Base-by-base conservation (phyloP, 192 early-diverging fungal species). In the Coemansia sp. region DNA sequence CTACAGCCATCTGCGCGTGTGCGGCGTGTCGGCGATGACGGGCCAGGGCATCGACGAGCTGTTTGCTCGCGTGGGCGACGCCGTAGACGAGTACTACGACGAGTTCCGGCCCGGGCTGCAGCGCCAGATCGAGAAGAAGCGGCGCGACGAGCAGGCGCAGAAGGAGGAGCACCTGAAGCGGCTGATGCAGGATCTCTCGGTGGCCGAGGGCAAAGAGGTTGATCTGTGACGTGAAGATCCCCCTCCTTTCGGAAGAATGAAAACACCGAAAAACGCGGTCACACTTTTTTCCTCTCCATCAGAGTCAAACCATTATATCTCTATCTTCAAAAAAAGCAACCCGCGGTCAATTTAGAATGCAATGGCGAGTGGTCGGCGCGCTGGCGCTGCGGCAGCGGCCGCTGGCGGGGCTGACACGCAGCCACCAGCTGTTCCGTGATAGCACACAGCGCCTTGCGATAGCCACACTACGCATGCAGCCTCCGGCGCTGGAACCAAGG, bases 1-100 rank as follows among this genome's bases (percentile, higher is more conserved):
- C 63, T 98, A 98, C 70, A 78, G 78, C 43, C 81, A 87, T 52
- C 53, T 93, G 35, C 45, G 87, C 65, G 85, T 89, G 7, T 89
- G 85, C 1, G 91, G 92, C 25, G 94, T 98, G 1, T 90, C 87
- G 36, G 92, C 94, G 0, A 84, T 95, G 61, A 94, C 95, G 0
- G 95, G 95, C 12, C 83, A 75, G 15, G 95, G 95, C n/a, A 85
- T 94, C 73, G 87, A 87, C 31, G 92, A 90, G 51, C 84, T 98
- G 48, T 87, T 98, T 52, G 81, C 79, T 6, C 85, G 85, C 31
- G 79, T 98, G 12, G 82, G 84, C 38, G 90, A 92, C 32, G 90
- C 89, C 17, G 80, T 82, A 8, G 58, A 82, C 2, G 93, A 98
- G 65, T 98, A 98, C 60, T 68, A 93, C 31, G 83, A 64, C 0